Base-by-base conservation (phyloP, 495 filamentous ascomycete species). In the Daldinia bambusicola region DNA sequence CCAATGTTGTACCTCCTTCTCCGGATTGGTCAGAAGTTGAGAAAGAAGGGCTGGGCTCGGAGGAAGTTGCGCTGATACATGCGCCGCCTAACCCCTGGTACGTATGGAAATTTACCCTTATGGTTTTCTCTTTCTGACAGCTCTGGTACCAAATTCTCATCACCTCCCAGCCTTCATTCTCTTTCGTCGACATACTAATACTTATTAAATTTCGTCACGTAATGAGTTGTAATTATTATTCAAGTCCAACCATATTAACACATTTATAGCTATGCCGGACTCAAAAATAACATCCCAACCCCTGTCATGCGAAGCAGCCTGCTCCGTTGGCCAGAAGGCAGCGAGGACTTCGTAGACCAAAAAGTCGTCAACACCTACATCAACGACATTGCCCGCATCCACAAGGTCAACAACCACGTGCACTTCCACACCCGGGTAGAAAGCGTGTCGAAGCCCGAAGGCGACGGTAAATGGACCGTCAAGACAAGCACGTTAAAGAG, bases 281-380 rank as follows among this genome's bases (percentile, higher is more conserved):
- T 92, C 10, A 85, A 78, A 31, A 93, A 89, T 58, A 92, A 92
- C 74, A 85, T 92, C 5, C 82, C 89, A 4, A 91, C 89, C 1
- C 80, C 80, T 10, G 74, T 92, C 32, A 86, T 91, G 79, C 77
- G 81, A 43, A 85, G 86, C 32, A 87, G 81, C 55, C 80, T 90
- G n/a, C 85, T 85, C 55, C 70, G 79, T 0, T 92, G 89, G 88
- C 85, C 87, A 1, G 80, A 86, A 20, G 87, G 85, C 4, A 91
- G 87, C 0, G 82, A 81, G 13, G 81, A 82, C 43, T 86, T 82
- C 69, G 84, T 90, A 14, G 86, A 79, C 50, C 89, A 91, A 64
- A 64, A 70, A 16, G 78, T 84, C 2, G 77, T 90, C 9, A 84
- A 84, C 38, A 76, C 82, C 5, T 92, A 92, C 74, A 85, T 92